Evolutionary conservation across 2,329 filamentous ascomycete genomes (phyloP).

Genomic region (Setomelanomma holmii): DNA sequence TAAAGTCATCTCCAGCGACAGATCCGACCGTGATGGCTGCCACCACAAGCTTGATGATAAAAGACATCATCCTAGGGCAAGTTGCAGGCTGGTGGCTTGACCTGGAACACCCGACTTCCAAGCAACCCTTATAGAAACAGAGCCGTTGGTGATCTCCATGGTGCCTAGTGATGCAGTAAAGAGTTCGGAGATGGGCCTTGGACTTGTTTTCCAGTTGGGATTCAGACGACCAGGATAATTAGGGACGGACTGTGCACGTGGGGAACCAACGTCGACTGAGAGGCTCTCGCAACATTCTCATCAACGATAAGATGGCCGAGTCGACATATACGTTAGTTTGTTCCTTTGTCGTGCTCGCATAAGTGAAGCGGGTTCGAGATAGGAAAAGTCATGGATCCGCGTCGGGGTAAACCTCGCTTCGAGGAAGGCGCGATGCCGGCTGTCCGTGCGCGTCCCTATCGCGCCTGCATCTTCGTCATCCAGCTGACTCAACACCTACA

Average conservation of each 20-base stretch:
- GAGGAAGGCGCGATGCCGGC: conserved; percentile 6
- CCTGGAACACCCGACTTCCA: neutral
- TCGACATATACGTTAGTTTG: too few relatives aligned
- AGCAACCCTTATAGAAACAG: conserved; percentile 1
- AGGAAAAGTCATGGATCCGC: neutral
- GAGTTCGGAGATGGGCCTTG: conserved; percentile 30
- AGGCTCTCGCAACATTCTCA: conserved; percentile 1
- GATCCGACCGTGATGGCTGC: conserved; percentile 15
- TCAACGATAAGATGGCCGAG: too few relatives aligned
- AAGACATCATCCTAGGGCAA: conserved; percentile 17
- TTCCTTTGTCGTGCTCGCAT: neutral
- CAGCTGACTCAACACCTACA: conserved; percentile 14
- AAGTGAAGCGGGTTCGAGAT: neutral
- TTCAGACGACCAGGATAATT: conserved; percentile 14
- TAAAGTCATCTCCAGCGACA: conserved; percentile 33
- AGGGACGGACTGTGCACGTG: conserved; percentile 22
- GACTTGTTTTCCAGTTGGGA: conserved; percentile 31
- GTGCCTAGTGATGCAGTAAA: conserved; percentile 3
- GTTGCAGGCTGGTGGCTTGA: neutral
- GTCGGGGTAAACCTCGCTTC: neutral
- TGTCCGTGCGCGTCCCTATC: neutral
- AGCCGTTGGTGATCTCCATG: neutral
- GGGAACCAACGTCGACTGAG: conserved; percentile 11
- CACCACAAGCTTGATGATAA: conserved; percentile 23
- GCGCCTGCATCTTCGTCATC: neutral